Conservation (phyloP, 192 early-diverging fungal species). For the Physocladia obscura region DNA sequence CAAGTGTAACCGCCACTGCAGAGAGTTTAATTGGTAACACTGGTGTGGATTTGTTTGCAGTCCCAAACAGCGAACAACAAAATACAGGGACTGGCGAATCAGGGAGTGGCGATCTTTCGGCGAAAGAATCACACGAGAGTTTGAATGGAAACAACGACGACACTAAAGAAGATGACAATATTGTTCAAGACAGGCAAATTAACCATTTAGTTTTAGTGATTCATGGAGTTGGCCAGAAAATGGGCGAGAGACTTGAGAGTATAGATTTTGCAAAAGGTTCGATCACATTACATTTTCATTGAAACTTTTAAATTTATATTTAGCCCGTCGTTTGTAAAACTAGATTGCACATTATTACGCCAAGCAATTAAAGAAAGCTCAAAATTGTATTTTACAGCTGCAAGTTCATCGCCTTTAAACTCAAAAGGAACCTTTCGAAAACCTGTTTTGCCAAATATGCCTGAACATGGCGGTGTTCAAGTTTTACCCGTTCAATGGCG, state of each 20-base stretch:
- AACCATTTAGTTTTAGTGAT: slow-evolving; percentile 80
- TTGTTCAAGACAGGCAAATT: slow-evolving; percentile 56
- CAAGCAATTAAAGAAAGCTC: slow-evolving; percentile 60
- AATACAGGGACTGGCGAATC: too few species aligned
- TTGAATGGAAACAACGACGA: slow-evolving; percentile 46
- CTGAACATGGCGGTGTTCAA: slow-evolving; percentile 59
- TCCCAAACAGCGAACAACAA: not conserved
- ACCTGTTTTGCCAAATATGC: slow-evolving; percentile 37
- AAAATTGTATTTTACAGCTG: slow-evolving; percentile 38
- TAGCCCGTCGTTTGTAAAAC: too few species aligned
- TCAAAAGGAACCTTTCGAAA: slow-evolving; percentile 13
- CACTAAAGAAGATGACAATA: slow-evolving; percentile 53
- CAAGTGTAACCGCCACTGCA: too few species aligned
- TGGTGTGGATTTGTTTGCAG: slow-evolving; percentile 1
- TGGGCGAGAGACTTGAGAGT: slow-evolving; percentile 67
- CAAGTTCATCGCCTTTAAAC: slow-evolving; percentile 1
- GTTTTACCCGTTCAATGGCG: slow-evolving; percentile 83
- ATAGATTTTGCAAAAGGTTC: slow-evolving; percentile 65
- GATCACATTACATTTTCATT: not conserved
- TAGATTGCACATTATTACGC: slow-evolving; percentile 71
- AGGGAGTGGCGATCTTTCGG: not conserved
- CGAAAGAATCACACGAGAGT: slow-evolving; percentile 51
- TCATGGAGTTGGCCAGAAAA: slow-evolving; percentile 85
- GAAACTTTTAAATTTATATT: not conserved
- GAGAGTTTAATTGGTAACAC: too few species aligned